Percentiles rank a stretch among this genome's conserved stretches.
phyloP scores from a whole-genome alignment of 805 yeast species.

The Cyberlindnera euphorbiae region DNA sequence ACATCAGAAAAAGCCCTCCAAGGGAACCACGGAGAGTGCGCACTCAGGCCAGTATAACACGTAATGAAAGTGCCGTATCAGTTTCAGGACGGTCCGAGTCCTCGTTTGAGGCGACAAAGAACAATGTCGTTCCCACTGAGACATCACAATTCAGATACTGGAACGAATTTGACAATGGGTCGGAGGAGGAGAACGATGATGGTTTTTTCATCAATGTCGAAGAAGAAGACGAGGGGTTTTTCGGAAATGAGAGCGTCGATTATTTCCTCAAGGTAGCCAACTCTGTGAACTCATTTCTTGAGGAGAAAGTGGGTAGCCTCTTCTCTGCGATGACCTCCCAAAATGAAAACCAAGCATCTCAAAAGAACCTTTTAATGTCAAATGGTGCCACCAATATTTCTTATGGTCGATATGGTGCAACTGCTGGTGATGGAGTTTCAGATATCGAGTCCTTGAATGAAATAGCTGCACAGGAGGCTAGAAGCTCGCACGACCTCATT shows the following conservation, averaged over 20 bases:
- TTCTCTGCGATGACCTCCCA: slow-evolving; percentile 1
- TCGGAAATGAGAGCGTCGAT: slow-evolving; percentile 25
- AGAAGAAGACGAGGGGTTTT: slow-evolving; percentile 26
- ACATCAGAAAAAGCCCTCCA: slow-evolving; percentile 45
- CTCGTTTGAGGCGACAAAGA: slow-evolving; percentile 2
- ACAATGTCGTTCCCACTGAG: slow-evolving; percentile 12
- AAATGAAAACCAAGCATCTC: too few species aligned
- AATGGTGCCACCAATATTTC: too few species aligned
- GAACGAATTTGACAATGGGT: slow-evolving; percentile 64
- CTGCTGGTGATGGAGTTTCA: slow-evolving; percentile 4
- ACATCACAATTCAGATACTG: slow-evolving; percentile 41
- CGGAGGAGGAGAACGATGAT: slow-evolving; percentile 43
- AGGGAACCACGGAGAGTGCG: slow-evolving; percentile 4
- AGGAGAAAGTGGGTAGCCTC: slow-evolving; percentile 6
- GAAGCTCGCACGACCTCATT: slow-evolving; percentile 36
- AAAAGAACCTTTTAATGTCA: too few species aligned
- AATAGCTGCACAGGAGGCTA: not conserved
- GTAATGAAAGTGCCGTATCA: slow-evolving; percentile 2
- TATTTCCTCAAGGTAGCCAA: slow-evolving; percentile 22
- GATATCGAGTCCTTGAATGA: slow-evolving; percentile 16
- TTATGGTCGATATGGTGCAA: not conserved
- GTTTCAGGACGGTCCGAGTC: slow-evolving; percentile 7
- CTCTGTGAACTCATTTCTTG: slow-evolving; percentile 10
- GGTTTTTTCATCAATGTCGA: slow-evolving; percentile 33
- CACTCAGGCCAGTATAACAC: too few species aligned